Percentiles rank a stretch among this genome's conserved stretches.
phyloP scores from a whole-genome alignment of 495 filamentous ascomycete species.

The Penicillium tannophilum region DNA sequence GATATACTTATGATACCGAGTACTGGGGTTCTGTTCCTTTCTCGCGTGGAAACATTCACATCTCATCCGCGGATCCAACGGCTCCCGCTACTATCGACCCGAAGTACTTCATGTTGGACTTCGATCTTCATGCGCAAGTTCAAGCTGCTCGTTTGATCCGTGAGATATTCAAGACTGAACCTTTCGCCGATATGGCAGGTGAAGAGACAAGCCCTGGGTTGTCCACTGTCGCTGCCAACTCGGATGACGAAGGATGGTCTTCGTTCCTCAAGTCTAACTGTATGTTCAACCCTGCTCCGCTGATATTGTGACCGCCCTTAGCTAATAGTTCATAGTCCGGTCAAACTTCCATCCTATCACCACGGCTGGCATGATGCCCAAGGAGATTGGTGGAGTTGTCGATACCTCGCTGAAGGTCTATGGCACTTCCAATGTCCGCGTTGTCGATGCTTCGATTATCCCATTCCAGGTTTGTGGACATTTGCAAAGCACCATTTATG shows the following conservation, averaged over 20 bases:
- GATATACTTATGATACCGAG: constrained; percentile 29
- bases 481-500: constrained; percentile 55
- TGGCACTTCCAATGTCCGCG: constrained; percentile 52
- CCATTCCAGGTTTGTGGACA: constrained; percentile 56
- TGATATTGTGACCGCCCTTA: neutral
- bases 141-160: constrained; percentile 34
- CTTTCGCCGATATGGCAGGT: constrained; percentile 19
- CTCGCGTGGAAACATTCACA: constrained; percentile 61
- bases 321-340: constrained; percentile 24
- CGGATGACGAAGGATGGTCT: constrained; percentile 26
- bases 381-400: constrained; percentile 54
- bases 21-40: constrained; percentile 52
- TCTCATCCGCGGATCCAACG: constrained; percentile 37
- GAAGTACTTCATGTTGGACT: constrained; percentile 53
- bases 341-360: constrained; percentile 48
- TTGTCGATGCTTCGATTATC: constrained; percentile 58
- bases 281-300: constrained; percentile 15
- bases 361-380: constrained; percentile 59
- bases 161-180: constrained; percentile 25
- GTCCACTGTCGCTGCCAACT: constrained; percentile 16
- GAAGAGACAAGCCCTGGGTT: constrained; percentile 25
- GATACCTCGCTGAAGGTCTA: constrained; percentile 43
- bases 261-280: constrained; percentile 32
- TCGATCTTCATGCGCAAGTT: constrained; percentile 47
- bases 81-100: constrained; percentile 53